Conservation (phyloP, 2,329 filamentous ascomycete species). For the Aspergillus sp. region DNA sequence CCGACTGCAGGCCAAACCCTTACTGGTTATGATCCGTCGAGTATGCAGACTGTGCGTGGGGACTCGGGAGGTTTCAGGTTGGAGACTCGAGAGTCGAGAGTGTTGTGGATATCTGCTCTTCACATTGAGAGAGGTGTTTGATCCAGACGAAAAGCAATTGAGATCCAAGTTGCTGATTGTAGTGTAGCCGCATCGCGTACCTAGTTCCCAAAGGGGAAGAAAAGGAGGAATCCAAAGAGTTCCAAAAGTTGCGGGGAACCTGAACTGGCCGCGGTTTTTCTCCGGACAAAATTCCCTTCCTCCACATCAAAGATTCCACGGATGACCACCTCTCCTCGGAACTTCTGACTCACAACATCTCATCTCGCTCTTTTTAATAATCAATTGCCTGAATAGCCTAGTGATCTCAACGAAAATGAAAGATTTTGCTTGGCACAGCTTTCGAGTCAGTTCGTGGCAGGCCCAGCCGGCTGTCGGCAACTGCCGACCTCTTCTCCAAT, state of each 20-base stretch:
- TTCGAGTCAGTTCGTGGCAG: conserved; percentile 1
- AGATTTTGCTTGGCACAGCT: conserved; percentile 3
- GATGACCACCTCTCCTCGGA: not conserved
- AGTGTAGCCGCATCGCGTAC: not conserved
- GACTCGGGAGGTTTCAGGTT: not conserved
- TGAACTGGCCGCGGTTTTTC: not conserved
- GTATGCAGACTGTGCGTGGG: not conserved
- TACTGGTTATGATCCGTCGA: not conserved
- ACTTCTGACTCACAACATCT: not conserved
- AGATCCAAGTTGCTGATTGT: not conserved
- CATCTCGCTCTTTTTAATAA: not conserved
- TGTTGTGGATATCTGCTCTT: not conserved
- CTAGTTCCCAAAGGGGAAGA: not conserved
- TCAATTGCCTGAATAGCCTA: not conserved
- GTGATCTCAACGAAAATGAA: not conserved
- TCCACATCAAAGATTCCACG: not conserved
- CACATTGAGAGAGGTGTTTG: not conserved
- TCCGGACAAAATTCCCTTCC: not conserved
- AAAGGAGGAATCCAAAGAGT: not conserved
- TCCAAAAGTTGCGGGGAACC: not conserved
- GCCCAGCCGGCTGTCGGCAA: conserved; percentile 17
- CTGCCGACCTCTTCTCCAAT: conserved; percentile 7
- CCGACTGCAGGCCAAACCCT: not conserved
- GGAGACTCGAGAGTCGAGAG: not conserved
- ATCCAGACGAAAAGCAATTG: not conserved